Evolutionary conservation across 1,139 yeast genomes (phyloP), one percentile per base, ranked within the genome.

Genomic region (Arxiozyma slooffiae): DNA sequence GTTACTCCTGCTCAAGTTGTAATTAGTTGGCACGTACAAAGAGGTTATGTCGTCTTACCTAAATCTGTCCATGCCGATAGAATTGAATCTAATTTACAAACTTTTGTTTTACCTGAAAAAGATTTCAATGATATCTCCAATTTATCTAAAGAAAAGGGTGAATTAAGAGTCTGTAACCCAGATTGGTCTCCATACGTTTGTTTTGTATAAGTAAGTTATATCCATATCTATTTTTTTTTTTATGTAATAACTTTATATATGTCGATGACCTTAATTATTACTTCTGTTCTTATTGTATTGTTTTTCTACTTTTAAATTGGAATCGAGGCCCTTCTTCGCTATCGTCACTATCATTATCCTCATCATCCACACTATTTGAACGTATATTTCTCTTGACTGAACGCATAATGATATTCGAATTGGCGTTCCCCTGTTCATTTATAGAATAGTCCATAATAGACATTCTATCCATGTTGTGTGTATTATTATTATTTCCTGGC

Each of bases 41-140:
- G 88, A 67, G 86, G 84, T 42, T 74, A 81, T 48, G 80, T 81
- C 34, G 85, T 81, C 16, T 71, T 87, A 58, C 92, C 95, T 53
- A 86, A 86, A 70, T 81, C 92, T 34, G 77, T 78, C 46, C 80
- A 77, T 38, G 76, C 79, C 20, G 64, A 69, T 11, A 79, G 95
- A 71, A 76, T 87, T 54, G 75, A 64, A 47, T 69, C 76, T 50
- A 87, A 87, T 70, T 68, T 79, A 53, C 64, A 77, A 58, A 68
- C 75, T 24, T 71, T 83, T 49, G 71, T 72, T 5, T 70, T 86
- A 50, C 59, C 73, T 6, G 71, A 73, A 16, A 84, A 75, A 46
- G 90, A 85, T 59, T 72, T 82, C 44, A 70, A 69, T 30, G 63
- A 63, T 30, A 71, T 85, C 50, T 71, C 73, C 59, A 62, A 71